Conservation (phyloP, 345 rosid genomes). For the Raphanus sativus region DNA sequence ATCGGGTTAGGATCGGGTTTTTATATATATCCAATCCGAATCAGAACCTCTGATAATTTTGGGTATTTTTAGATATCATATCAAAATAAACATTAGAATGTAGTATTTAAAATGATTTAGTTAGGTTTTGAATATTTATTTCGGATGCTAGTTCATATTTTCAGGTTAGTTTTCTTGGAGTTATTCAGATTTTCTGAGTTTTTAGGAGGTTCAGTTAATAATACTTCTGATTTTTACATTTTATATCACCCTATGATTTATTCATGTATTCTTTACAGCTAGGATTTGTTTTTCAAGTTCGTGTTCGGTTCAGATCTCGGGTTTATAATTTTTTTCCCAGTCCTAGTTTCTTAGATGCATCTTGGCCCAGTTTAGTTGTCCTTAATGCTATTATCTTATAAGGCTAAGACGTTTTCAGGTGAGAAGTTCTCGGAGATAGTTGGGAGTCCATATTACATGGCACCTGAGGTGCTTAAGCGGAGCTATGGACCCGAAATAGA, state of each 20-base stretch:
- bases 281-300: too few species aligned
- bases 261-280: too few species aligned
- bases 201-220: too few species aligned
- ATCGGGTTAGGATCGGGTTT: too few species aligned
- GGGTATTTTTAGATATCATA: not conserved
- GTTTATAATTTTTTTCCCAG: not conserved
- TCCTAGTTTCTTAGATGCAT: not conserved
- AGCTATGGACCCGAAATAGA: slow-evolving; percentile 98
- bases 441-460: slow-evolving; percentile 99
- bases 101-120: not conserved
- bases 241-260: too few species aligned
- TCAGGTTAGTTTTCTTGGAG: not conserved
- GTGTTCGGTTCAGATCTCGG: too few species aligned
- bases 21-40: not conserved
- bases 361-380: not conserved
- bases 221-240: too few species aligned
- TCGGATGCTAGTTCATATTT: not conserved
- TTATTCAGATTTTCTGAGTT: too few species aligned
- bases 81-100: not conserved
- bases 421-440: slow-evolving; percentile 96
- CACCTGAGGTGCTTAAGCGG: slow-evolving; percentile 98
- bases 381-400: not conserved
- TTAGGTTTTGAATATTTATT: not conserved
- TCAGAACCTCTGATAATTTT: not conserved
- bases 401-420: slow-evolving; percentile 47